phyloP scores from a whole-genome alignment of 2,329 filamentous ascomycete genomes.

The Aspergillus sp. region DNA sequence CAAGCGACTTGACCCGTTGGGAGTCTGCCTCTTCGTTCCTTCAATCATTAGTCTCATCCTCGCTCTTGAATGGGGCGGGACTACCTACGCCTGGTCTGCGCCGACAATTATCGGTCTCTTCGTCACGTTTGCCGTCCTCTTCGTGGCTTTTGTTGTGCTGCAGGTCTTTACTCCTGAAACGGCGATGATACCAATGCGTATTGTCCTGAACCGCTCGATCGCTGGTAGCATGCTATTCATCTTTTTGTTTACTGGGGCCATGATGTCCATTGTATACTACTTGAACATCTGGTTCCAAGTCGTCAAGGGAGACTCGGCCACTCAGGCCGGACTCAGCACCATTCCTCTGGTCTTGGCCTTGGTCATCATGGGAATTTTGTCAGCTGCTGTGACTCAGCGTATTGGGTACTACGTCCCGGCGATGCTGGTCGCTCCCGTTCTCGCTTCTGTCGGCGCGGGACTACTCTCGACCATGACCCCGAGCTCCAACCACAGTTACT shows the following conservation, averaged over 20 bases:
- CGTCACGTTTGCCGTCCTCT: constrained; percentile 4
- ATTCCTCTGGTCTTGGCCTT: constrained; percentile 4
- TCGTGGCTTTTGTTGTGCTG: constrained; percentile 5
- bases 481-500: constrained; percentile 5
- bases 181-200: constrained; percentile 8
- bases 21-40: constrained; percentile 3
- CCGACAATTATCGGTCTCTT: constrained; percentile 10
- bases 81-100: constrained; percentile 11
- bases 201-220: constrained; percentile 10
- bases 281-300: constrained; percentile 14
- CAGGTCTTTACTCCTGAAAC: background rate
- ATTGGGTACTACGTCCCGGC: constrained; percentile 12
- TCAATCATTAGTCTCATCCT: constrained; percentile 13
- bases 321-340: constrained; percentile 1
- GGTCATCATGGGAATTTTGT: constrained; percentile 1
- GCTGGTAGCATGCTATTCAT: background rate
- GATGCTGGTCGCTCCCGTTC: background rate
- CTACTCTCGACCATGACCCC: constrained; percentile 5
- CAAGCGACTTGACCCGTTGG: constrained; percentile 3
- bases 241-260: background rate
- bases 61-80: constrained; percentile 16
- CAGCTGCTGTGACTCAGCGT: background rate
- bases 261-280: background rate
- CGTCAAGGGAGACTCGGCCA: constrained; percentile 11
- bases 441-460: constrained; percentile 6